These are phyloP conservation scores for Cymbidium sinense DNA, from an alignment of 106 monocot genomes.

Conservation along the genomic window DNA sequence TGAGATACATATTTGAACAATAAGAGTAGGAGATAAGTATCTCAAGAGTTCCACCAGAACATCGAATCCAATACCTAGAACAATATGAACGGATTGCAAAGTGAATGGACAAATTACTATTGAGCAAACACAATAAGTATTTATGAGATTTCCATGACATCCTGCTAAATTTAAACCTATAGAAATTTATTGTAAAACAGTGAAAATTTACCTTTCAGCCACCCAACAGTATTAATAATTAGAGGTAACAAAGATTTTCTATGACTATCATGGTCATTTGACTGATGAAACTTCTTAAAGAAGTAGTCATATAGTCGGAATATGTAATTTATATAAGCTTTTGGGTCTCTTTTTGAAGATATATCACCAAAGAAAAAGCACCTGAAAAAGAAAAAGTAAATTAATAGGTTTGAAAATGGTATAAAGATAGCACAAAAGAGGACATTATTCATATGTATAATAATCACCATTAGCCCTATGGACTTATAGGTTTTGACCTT, in stretches of 20 bases:
- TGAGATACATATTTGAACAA: conserved; percentile 69
- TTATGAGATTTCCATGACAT: background rate
- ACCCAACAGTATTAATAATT: conserved; percentile 92
- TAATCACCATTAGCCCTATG: background rate
- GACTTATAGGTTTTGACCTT: background rate
- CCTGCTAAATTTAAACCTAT: background rate
- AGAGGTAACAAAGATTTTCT: conserved; percentile 37
- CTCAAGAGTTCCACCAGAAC: conserved; percentile 73
- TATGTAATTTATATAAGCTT: conserved; percentile 44
- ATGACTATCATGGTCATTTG: conserved; percentile 11
- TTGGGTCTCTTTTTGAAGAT: conserved; percentile 93
- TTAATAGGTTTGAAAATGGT: background rate
- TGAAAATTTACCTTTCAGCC: conserved; percentile 81
- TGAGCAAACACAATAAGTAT: background rate
- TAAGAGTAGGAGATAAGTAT: conserved; percentile 46
- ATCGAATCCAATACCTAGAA: conserved; percentile 74
- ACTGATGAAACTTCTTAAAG: conserved; percentile 30
- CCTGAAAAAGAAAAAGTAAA: conserved; percentile 27
- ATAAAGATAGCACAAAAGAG: background rate
- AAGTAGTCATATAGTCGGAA: conserved; percentile 75
- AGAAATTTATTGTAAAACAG: background rate
- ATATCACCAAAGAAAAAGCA: conserved; percentile 83
- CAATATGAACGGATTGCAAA: conserved; percentile 8
- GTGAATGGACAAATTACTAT: background rate
- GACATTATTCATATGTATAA: background rate